Evolutionary conservation across 768 basidiomycete species (phyloP).

Genomic region (Mycena maculata): DNA sequence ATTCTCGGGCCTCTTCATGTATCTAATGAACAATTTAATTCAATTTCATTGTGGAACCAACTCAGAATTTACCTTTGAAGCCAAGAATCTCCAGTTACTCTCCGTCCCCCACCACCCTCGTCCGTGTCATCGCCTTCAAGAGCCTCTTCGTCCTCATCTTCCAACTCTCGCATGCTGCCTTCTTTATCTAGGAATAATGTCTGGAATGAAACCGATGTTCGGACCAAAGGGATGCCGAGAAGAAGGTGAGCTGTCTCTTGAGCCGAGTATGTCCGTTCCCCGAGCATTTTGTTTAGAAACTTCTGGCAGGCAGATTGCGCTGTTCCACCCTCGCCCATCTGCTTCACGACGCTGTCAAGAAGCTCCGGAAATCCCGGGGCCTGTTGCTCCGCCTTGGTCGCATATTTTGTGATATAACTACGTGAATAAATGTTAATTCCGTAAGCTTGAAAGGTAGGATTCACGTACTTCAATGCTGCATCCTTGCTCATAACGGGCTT

Average conservation of each 20-base stretch:
- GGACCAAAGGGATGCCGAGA: conserved; percentile 36
- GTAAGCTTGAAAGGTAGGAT: too few relatives aligned
- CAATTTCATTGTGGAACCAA: neutral
- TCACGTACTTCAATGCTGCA: conserved; percentile 22
- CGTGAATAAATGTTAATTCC: neutral
- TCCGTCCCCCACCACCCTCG: too few relatives aligned
- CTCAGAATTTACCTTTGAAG: conserved; percentile 13
- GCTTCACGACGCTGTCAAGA: conserved; percentile 8
- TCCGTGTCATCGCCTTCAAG: neutral
- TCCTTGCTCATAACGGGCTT: conserved; percentile 35
- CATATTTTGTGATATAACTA: conserved; percentile 35
- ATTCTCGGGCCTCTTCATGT: conserved; percentile 6
- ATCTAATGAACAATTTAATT: conserved; percentile 5
- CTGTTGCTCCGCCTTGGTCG: conserved; percentile 24
- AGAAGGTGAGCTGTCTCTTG: conserved; percentile 40
- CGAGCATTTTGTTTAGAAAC: conserved; percentile 38
- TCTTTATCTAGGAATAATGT: conserved; percentile 27
- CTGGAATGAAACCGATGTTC: conserved; percentile 27
- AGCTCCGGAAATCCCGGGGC: conserved; percentile 35
- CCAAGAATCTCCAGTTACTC: conserved; percentile 24
- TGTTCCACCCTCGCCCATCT: conserved; percentile 16
- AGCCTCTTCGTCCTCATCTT: neutral
- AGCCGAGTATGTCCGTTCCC: conserved; percentile 36
- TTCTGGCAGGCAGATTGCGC: conserved; percentile 40
- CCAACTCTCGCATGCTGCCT: conserved; percentile 11